phyloP scores from a whole-genome alignment of 2,329 filamentous ascomycete species.

The Colletotrichum aenigma region DNA sequence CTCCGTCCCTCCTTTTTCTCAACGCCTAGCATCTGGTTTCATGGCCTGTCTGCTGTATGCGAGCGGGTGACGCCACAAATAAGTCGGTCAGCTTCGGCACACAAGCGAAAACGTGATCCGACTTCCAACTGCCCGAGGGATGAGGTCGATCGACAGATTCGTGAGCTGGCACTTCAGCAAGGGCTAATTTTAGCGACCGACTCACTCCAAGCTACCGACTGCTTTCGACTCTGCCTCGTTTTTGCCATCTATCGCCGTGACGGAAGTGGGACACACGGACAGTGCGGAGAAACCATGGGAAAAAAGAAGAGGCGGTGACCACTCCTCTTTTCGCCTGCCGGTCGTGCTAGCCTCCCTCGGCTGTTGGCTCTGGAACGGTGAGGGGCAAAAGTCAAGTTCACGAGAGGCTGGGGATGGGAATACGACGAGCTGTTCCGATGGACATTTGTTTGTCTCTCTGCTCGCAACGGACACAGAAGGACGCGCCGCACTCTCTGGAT shows the following conservation, averaged over 20 bases:
- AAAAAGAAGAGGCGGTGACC: conserved; percentile 18
- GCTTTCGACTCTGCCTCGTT: conserved; percentile 4
- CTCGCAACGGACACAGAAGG: neutral
- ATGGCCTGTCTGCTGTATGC: neutral
- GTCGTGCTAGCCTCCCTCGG: conserved; percentile 10
- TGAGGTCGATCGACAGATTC: conserved; percentile 17
- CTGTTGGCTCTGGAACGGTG: conserved; percentile 13
- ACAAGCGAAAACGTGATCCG: conserved; percentile 14
- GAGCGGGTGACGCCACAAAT: conserved; percentile 14
- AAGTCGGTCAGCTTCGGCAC: conserved; percentile 17
- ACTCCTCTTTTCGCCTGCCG: conserved; percentile 2
- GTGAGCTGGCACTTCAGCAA: conserved; percentile 17
- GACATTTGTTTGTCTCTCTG: neutral
- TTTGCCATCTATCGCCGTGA: conserved; percentile 2
- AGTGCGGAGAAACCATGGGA: conserved; percentile 13
- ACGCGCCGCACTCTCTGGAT: neutral
- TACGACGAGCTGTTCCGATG: neutral
- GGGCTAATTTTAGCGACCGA: conserved; percentile 17
- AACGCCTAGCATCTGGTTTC: neutral
- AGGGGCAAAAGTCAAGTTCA: conserved; percentile 9
- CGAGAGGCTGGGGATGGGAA: conserved; percentile 6
- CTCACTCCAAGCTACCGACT: neutral
- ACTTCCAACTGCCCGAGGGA: conserved; percentile 9
- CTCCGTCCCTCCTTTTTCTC: neutral
- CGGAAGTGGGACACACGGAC: conserved; percentile 18